Base-by-base conservation (phyloP, 306 rosid genomes). In the Quercus parvula region DNA sequence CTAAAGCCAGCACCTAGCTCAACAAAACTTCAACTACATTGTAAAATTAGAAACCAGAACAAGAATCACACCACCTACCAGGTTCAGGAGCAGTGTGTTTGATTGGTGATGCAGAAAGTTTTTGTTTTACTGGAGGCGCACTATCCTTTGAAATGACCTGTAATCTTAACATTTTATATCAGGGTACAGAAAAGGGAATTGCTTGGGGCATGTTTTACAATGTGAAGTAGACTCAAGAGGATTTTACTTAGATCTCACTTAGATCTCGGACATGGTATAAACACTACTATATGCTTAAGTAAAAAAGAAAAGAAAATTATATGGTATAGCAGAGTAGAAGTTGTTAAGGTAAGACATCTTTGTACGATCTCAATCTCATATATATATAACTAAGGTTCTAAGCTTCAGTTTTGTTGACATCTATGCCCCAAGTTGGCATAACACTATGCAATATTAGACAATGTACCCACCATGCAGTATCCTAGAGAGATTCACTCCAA, bases 91-190 rank as follows among this genome's bases (percentile, higher is more conserved):
- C 74, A 54, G 81, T 56, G 59, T 20, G 74, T 76, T 66, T 75
- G 66, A 46, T 68, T 49, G 81, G 38, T 35, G 75, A 14, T 71
- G 83, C 76, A 13, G 87, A 70, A 68, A 55, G 19, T 38, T 68
- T 71, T 24, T 70, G 84, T 74, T 81, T 70, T 46, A 78, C 71
- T 51, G 86, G 77, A 86, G 89, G 84, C 27, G 83, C 90, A 73
- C 88, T 61, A 77, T 90, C 94, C 91, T 90, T 92, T 56, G 91
- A 83, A 76, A 94, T 91, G 24, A 92, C 90, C 97, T 94, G 82
- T 66, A 64, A 58, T 77, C 51, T 78, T 28, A 78, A 84, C 79
- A 62, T 7, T 28, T 12, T 28, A 28, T 14, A 71, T 73, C 54
- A 75, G 52, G 72, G 73, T 35, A 44, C 3, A 68, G 49, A 31